These are phyloP conservation scores for Gentiana straminea DNA, from an alignment of 257 asterid species.

Conservation along the genomic window DNA sequence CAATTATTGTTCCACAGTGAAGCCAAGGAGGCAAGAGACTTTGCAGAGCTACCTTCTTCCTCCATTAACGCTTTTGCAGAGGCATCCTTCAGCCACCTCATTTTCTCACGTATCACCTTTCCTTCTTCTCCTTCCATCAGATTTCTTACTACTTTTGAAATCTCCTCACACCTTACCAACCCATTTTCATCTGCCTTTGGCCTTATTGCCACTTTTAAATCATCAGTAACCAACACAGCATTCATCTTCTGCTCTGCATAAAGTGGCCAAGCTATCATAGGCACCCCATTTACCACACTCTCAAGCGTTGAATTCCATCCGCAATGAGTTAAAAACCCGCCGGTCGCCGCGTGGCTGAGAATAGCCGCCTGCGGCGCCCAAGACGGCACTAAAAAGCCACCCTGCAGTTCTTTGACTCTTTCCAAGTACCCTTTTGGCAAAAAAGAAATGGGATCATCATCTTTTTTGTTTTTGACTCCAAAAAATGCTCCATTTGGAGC, in stretches of 20 bases:
- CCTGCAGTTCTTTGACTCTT: slow-evolving; percentile 1
- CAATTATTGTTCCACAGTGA: slow-evolving; percentile 4
- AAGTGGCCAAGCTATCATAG: slow-evolving; percentile 22
- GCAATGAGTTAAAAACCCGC: slow-evolving; percentile 21
- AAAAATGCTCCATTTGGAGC: too few species aligned
- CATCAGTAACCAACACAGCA: slow-evolving; percentile 11
- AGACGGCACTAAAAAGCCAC: slow-evolving; percentile 14
- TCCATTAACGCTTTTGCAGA: slow-evolving; percentile 5
- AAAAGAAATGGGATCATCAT: slow-evolving; percentile 7
- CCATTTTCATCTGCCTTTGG: slow-evolving; percentile 1
- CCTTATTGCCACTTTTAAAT: slow-evolving; percentile 11
- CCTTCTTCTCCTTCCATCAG: slow-evolving; percentile 22
- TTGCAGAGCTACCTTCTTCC: slow-evolving; percentile 14
- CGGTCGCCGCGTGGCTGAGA: slow-evolving; percentile 12
- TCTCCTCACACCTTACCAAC: slow-evolving; percentile 5
- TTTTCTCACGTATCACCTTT: not conserved
- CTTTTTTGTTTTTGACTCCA: not conserved
- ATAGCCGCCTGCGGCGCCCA: slow-evolving; percentile 25
- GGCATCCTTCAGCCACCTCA: slow-evolving; percentile 6
- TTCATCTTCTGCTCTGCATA: slow-evolving; percentile 20
- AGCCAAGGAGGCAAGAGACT: slow-evolving; percentile 13
- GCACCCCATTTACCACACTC: slow-evolving; percentile 10
- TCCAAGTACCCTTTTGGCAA: slow-evolving; percentile 21
- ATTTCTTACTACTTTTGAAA: slow-evolving; percentile 14
- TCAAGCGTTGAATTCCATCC: slow-evolving; percentile 25